Evolutionary conservation across 2,329 filamentous ascomycete genomes (phyloP).

Genomic region (Podosphaera xanthii): DNA sequence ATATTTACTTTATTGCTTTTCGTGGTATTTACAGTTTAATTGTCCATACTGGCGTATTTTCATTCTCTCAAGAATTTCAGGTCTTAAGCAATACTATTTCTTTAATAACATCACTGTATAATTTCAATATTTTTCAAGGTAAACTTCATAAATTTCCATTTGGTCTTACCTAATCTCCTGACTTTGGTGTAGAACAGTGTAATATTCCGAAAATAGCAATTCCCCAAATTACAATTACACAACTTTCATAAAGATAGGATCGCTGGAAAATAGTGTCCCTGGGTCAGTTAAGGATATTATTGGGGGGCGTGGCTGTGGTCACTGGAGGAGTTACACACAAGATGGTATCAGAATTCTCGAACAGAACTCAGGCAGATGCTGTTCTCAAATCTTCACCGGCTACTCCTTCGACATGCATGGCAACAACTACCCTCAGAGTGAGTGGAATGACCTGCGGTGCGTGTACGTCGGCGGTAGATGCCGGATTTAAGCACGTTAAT

Average conservation of each 20-base stretch:
- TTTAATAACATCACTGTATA: background rate
- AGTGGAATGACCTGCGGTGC: constrained; percentile 85
- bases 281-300: too few species aligned
- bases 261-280: background rate
- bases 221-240: background rate
- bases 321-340: constrained; percentile 49
- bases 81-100: too few species aligned
- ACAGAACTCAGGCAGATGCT: constrained; percentile 9
- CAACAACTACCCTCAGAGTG: constrained; percentile 74
- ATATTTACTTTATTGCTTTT: too few species aligned
- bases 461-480: constrained; percentile 87
- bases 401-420: constrained; percentile 34
- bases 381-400: constrained; percentile 5
- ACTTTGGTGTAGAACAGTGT: background rate
- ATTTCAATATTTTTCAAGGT: background rate
- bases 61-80: too few species aligned
- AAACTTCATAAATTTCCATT: background rate
- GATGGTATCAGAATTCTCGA: constrained; percentile 14
- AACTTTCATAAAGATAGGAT: background rate
- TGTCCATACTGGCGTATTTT: too few species aligned
- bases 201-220: background rate
- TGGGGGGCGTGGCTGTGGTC: constrained; percentile 57
- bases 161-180: background rate
- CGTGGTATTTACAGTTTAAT: too few species aligned
- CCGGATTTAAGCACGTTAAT: constrained; percentile 60